phyloP scores from a whole-genome alignment of 2,329 filamentous ascomycete species.

The Colletotrichum sp. region DNA sequence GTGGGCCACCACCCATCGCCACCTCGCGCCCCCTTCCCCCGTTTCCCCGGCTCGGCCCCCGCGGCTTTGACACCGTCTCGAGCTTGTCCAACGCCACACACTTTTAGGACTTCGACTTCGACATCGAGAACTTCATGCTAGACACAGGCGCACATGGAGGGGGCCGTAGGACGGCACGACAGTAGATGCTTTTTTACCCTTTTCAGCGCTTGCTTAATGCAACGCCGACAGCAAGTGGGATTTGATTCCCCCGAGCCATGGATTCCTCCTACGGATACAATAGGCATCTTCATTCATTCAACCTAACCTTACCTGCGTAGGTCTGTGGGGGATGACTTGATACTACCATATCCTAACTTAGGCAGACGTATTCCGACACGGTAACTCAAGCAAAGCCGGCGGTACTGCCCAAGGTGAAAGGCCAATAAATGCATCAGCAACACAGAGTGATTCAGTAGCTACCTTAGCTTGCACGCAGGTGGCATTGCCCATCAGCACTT shows the following conservation, averaged over 20 bases:
- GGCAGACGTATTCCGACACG: neutral
- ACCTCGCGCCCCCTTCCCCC: neutral
- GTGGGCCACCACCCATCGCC: neutral
- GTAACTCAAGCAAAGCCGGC: neutral
- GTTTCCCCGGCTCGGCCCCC: neutral
- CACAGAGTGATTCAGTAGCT: neutral
- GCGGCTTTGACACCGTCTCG: neutral
- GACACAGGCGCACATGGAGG: neutral
- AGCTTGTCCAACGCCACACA: neutral
- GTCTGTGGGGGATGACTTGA: neutral
- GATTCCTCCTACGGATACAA: neutral
- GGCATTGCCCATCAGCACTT: neutral
- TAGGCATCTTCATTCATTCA: neutral
- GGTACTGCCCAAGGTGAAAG: neutral
- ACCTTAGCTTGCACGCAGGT: neutral
- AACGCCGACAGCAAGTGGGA: neutral
- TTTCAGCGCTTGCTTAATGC: neutral
- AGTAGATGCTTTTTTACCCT: neutral
- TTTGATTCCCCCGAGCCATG: neutral
- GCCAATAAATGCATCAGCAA: neutral
- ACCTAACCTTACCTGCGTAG: neutral
- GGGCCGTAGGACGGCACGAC: neutral
- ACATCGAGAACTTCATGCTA: neutral
- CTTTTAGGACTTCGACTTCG: neutral
- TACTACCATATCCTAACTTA: neutral